These are phyloP conservation scores for Trichoderma arundinaceum DNA, from an alignment of 2,329 filamentous ascomycete species.

Conservation along the genomic window DNA sequence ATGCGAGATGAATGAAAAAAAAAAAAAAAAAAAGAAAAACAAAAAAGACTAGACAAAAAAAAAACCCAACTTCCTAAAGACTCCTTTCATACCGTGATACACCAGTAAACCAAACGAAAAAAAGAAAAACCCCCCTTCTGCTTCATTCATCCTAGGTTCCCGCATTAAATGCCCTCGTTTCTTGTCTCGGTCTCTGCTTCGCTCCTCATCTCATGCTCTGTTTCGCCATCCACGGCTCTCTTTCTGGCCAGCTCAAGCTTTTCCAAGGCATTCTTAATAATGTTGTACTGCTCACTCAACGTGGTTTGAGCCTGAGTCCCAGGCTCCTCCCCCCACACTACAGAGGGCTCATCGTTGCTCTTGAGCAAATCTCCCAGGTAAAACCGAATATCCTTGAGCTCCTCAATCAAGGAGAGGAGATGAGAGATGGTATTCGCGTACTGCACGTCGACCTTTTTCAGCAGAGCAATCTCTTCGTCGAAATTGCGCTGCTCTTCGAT, in stretches of 20 bases:
- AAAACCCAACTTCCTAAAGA: not conserved
- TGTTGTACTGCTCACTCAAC: constrained; percentile 21
- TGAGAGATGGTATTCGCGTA: constrained; percentile 69
- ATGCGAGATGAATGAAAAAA: not conserved
- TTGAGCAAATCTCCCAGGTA: constrained; percentile 75
- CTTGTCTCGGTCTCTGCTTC: not conserved
- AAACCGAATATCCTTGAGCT: constrained; percentile 74
- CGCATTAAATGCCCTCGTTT: not conserved
- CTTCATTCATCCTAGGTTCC: not conserved
- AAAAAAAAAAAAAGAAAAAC: not conserved
- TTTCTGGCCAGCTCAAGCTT: constrained; percentile 22
- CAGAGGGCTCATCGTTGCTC: constrained; percentile 65
- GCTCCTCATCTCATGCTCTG: not conserved
- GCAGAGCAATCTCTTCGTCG: constrained; percentile 66
- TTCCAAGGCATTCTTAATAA: constrained; percentile 20
- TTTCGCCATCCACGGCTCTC: not conserved
- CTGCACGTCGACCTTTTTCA: constrained; percentile 70
- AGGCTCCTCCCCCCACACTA: constrained; percentile 16
- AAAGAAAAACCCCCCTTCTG: not conserved
- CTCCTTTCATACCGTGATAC: not conserved
- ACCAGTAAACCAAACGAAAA: not conserved
- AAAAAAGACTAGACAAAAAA: not conserved
- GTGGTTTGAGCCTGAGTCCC: constrained; percentile 4
- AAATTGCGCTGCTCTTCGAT: constrained; percentile 63
- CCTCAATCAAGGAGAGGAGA: constrained; percentile 71